Conservation (phyloP, 306 rosid species). For the Acacia crassicarpa region DNA sequence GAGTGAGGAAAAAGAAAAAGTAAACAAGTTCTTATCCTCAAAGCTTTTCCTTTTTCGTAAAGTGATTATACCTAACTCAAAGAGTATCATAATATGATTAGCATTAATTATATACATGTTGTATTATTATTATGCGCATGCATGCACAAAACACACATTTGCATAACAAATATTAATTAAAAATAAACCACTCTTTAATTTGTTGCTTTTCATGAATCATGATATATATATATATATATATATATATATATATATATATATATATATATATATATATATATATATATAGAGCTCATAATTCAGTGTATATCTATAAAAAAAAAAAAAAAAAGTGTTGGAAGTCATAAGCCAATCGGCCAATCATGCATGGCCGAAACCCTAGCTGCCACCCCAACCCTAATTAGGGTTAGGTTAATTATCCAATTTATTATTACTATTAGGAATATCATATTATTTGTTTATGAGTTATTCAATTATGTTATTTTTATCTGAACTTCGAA, state of each 20-base stretch:
- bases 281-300: background rate
- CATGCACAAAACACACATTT: constrained; percentile 27
- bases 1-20: background rate
- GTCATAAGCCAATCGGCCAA: too few species aligned
- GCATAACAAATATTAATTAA: background rate
- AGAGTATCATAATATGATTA: background rate
- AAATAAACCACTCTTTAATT: background rate
- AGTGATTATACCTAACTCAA: constrained; percentile 32
- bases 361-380: too few species aligned
- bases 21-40: background rate
- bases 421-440: too few species aligned
- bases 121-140: constrained; percentile 13
- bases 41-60: constrained; percentile 18
- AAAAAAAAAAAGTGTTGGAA: too few species aligned
- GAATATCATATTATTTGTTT: too few species aligned
- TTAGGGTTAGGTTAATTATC: too few species aligned
- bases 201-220: constrained; percentile 30
- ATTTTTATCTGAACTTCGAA: too few species aligned
- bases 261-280: too few species aligned
- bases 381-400: too few species aligned
- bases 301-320: background rate
- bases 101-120: constrained; percentile 11
- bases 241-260: background rate
- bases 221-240: background rate
- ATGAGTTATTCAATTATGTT: too few species aligned